A percentile compares a stretch with the other conserved stretches of the same genome.
These are phyloP conservation scores for Thelephora ganbajun DNA, from an alignment of 768 basidiomycete genomes.

Conservation along the genomic window DNA sequence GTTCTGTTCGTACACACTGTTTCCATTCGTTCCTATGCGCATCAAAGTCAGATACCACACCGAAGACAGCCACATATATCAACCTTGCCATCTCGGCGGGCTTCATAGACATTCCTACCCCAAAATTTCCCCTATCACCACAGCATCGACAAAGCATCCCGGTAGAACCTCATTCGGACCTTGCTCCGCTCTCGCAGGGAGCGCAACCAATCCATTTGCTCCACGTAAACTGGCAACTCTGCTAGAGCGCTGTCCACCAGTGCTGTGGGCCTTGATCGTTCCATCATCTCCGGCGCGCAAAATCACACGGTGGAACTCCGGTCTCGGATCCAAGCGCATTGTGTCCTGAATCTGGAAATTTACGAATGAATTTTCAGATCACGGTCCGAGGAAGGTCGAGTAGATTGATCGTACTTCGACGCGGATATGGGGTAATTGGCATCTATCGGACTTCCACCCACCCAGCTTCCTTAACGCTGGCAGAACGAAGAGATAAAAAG, in stretches of 20 bases:
- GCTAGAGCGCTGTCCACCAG: conserved; percentile 83
- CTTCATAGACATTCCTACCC: too few species aligned
- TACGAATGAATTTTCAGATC: conserved; percentile 1
- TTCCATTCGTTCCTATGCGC: too few species aligned
- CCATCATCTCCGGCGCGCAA: conserved; percentile 30
- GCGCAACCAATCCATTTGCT: conserved; percentile 64
- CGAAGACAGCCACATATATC: too few species aligned
- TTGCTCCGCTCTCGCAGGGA: conserved; percentile 33
- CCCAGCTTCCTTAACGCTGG: conserved; percentile 65
- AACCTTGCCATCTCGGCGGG: too few species aligned
- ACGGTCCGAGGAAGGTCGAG: background rate
- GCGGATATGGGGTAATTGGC: conserved; percentile 44
- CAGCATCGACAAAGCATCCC: conserved; percentile 44
- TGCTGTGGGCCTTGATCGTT: conserved; percentile 51
- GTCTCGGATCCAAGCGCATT: conserved; percentile 58
- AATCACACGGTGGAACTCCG: conserved; percentile 73
- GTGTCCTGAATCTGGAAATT: conserved; percentile 34
- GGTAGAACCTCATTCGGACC: conserved; percentile 26
- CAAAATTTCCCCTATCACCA: conserved; percentile 55
- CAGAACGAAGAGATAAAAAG: conserved; percentile 72
- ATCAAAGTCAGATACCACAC: too few species aligned
- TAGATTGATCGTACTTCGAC: conserved; percentile 38
- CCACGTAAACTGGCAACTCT: conserved; percentile 67
- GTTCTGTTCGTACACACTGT: too few species aligned
- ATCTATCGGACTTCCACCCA: conserved; percentile 42